A percentile compares a stretch with the other conserved stretches of the same genome.
These are phyloP conservation scores for Saturnispora mendoncae DNA, from an alignment of 805 yeast genomes.

Conservation along the genomic window DNA sequence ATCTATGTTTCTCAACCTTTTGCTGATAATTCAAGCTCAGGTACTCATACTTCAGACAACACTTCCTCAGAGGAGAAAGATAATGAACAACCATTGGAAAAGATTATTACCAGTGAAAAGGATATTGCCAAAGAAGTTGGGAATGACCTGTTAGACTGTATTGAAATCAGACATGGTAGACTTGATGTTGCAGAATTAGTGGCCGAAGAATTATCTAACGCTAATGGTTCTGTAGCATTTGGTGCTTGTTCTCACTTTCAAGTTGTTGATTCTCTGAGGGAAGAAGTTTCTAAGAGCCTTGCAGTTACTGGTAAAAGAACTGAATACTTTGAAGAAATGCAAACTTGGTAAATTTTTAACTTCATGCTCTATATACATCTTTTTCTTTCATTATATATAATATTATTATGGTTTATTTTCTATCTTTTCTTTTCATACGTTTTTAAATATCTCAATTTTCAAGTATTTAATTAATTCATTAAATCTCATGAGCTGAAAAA, in stretches of 20 bases:
- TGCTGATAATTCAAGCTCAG: constrained; percentile 9
- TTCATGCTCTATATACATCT: too few relatives aligned
- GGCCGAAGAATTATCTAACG: constrained; percentile 28
- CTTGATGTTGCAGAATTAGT: constrained; percentile 32
- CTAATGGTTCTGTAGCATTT: constrained; percentile 36
- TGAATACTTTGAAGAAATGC: constrained; percentile 31
- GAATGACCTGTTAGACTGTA: constrained; percentile 25
- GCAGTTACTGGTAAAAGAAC: constrained; percentile 13
- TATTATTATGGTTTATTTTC: too few relatives aligned
- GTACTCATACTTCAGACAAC: constrained; percentile 4
- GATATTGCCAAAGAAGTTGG: constrained; percentile 11
- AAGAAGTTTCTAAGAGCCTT: constrained; percentile 17
- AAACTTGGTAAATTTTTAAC: constrained; percentile 24
- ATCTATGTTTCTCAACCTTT: constrained; percentile 35
- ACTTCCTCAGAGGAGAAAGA: constrained; percentile 3
- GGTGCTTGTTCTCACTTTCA: constrained; percentile 42
- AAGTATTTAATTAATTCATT: background rate
- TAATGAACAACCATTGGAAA: background rate
- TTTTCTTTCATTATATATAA: too few relatives aligned
- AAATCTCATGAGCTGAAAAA: constrained; percentile 2
- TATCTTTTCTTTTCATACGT: too few relatives aligned
- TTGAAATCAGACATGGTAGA: constrained; percentile 39
- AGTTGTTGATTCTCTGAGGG: constrained; percentile 30
- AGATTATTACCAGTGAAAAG: constrained; percentile 5
- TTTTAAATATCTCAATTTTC: too few relatives aligned